Evolutionary conservation across 495 filamentous ascomycete genomes (phyloP), one percentile per base, ranked within the genome.

Genomic region (Peziza echinospora): DNA sequence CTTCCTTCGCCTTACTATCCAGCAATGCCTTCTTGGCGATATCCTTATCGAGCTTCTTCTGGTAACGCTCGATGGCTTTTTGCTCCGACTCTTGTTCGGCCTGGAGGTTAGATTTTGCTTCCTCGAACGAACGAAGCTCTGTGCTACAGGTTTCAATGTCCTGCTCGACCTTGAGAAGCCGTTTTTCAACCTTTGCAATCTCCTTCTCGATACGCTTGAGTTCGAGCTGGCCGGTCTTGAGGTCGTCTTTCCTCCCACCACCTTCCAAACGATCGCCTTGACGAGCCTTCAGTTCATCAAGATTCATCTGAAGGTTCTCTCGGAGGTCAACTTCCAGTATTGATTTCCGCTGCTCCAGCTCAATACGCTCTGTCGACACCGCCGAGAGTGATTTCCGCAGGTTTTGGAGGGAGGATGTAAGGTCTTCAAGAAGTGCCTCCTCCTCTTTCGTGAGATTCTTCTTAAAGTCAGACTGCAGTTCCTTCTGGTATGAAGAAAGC

Each of bases 1-100:
- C 82, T 55, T 93, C 87, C 2, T 73, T 70, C 5, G 77, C 78
- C 56, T 82, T 77, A 52, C 79, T 72, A 21, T 71, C 74, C 34
- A 93, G 67, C 0, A 83, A 66, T 3, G 83, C 78, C 55, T 81
- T 82, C 64, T 84, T 87, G 46, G 82, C 76, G 63, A 89, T 82
- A 54, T 77, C 83, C 65, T 84, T 89, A 58, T 94, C 87, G 71
- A 93, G 82, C 43, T 73, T 72, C 59, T 92, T 89, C 62, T 93
- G 84, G 46, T 85, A 71, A 48, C 80, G 82, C 56, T 89, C 81
- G 47, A 96, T 93, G 6, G 73, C 71, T 52, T 71, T 75, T 26
- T 82, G 76, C 28, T 93, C 71, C 37, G 86, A 81, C 51, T 83
- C 77, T 51, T 82, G 71, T 21, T 72, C 63, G 16, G 72, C 68